Base-by-base conservation (phyloP, 164 flowering plant species). In the Nelumbo lutea region DNA sequence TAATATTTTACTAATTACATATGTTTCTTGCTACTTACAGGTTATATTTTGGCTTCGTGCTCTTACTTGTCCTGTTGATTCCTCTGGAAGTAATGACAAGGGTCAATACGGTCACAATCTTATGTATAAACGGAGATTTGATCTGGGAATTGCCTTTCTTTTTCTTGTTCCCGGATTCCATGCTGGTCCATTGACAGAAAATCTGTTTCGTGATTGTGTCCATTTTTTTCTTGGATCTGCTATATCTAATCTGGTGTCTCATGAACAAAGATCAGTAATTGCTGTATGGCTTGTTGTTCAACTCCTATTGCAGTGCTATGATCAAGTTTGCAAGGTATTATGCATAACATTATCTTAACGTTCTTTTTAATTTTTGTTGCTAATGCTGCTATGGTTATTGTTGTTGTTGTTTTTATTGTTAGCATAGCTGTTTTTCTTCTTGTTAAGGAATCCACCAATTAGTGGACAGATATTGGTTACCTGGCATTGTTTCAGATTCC, bases 271-370 rank as follows among this genome's bases (percentile, higher is more conserved):
- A 66, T 42, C 45, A 42, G 61, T 53, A 8, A 42, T 55, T 42
- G 11, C 68, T 55, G 60, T 66, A 14, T 66, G 68, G 68, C 68
- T 66, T 55, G 50, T 66, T 53, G 50, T 66, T 43, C 68, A 66
- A 66, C 60, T 66, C 41, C 50, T 55, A 40, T 43, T 56, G 27
- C 68, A 66, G 68, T 39, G 46, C 52, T 55, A 6, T 42, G 50
- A 47, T 42, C 68, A 13, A 40, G 68, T 66, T 27, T 66, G 40
- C 42, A 60, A 66, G 68, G 68, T 66, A 65, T 43, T 51, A 0
- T 40, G 45, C 14, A 43, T 61, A 42, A 9, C 27, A 52, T 52
- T 47, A 52, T 66, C 41, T 7, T 43, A 7, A 5, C 3, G 40
- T 10, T 10, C 11, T 60, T 15, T 60, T 9, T 60, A 60, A 42